Evolutionary conservation across 1,284 basidiomycete species (phyloP).

Genomic region (Austroboletus niveus): DNA sequence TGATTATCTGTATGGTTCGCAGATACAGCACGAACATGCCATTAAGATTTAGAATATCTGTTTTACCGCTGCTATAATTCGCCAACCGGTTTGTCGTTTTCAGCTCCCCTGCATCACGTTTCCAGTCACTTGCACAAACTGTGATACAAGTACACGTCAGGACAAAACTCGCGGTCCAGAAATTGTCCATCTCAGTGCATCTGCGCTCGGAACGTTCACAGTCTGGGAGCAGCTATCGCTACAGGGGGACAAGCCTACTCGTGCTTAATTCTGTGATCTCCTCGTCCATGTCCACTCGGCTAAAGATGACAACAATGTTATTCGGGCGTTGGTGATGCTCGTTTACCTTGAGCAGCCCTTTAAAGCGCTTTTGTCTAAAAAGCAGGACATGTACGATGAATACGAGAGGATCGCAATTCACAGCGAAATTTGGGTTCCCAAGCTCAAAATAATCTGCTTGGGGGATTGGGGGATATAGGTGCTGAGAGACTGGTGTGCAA

Average conservation of each 20-base stretch:
- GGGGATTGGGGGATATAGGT: too few relatives aligned
- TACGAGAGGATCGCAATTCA: too few relatives aligned
- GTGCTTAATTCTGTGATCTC: neutral
- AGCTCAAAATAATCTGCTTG: neutral
- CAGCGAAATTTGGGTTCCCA: neutral
- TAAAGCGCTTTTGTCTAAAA: neutral
- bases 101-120: neutral
- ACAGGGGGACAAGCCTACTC: neutral
- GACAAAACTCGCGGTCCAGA: neutral
- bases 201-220: neutral
- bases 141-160: neutral
- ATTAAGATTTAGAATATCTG: too few relatives aligned
- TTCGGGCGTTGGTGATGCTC: neutral
- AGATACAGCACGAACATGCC: too few relatives aligned
- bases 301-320: neutral
- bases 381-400: neutral
- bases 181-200: neutral
- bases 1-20: too few relatives aligned
- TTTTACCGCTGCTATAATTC: neutral
- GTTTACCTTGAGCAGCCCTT: neutral
- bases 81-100: neutral
- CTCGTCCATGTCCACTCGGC: neutral
- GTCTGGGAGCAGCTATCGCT: neutral
- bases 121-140: neutral
- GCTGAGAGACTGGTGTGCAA: too few relatives aligned